A percentile compares a stretch with the other conserved stretches of the same genome.
Conservation (phyloP, 2,329 filamentous ascomycete genomes). For the Trichoderma semiorbis region DNA sequence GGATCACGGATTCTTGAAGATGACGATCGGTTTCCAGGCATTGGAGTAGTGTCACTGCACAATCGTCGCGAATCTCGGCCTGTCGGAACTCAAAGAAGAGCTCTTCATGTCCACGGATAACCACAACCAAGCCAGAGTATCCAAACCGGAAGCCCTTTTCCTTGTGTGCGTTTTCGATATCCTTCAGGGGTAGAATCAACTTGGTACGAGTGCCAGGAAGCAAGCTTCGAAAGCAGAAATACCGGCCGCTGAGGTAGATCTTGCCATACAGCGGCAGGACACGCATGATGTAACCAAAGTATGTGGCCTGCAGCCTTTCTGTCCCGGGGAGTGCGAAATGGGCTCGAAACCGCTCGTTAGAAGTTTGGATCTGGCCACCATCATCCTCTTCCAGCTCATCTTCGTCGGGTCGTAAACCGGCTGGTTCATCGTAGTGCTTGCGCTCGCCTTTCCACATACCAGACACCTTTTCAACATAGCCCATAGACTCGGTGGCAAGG, state of each 20-base stretch:
- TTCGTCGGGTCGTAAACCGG: conserved; percentile 51
- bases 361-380: conserved; percentile 61
- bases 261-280: conserved; percentile 93
- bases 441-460: conserved; percentile 94
- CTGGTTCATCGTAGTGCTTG: conserved; percentile 75
- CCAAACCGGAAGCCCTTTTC: conserved; percentile 92
- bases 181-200: conserved; percentile 82
- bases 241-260: conserved; percentile 84
- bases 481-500: conserved; percentile 87
- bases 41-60: conserved; percentile 74
- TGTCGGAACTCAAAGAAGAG: conserved; percentile 91
- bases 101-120: conserved; percentile 91
- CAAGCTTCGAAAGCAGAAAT: conserved; percentile 90
- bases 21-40: conserved; percentile 70
- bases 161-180: conserved; percentile 90
- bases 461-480: conserved; percentile 93
- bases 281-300: conserved; percentile 87
- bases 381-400: conserved; percentile 54
- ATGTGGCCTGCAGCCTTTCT: conserved; percentile 82
- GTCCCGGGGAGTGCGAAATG: conserved; percentile 86
- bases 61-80: conserved; percentile 79
- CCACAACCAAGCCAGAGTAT: conserved; percentile 86
- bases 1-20: conserved; percentile 64
- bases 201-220: conserved; percentile 88
- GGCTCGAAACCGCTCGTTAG: conserved; percentile 77